Percentiles rank a stretch among this genome's conserved stretches.
Conservation (phyloP, 768 basidiomycete genomes). For the Rhizopogon salebrosus region DNA sequence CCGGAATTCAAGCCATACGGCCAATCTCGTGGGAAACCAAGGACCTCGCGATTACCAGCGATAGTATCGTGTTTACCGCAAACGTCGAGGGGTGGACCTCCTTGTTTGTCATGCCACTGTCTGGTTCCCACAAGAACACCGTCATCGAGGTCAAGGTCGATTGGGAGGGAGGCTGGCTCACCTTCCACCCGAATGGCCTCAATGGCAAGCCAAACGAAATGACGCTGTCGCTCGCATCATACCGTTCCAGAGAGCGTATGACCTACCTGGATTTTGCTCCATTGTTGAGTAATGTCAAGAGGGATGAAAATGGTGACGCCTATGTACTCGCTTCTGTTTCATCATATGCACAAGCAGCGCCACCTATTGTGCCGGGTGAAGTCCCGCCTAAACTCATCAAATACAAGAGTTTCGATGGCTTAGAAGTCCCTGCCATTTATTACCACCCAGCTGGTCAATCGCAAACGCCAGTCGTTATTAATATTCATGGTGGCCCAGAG, state of each 20-base stretch:
- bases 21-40: conserved; percentile 32
- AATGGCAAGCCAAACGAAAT: conserved; percentile 32
- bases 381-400: conserved; percentile 28
- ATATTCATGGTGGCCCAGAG: conserved; percentile 37
- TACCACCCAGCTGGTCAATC: conserved; percentile 31
- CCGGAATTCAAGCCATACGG: conserved; percentile 24
- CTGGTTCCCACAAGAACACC: conserved; percentile 20
- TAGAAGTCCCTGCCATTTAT: conserved; percentile 37
- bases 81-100: conserved; percentile 36
- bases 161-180: conserved; percentile 28
- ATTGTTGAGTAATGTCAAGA: conserved; percentile 13
- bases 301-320: conserved; percentile 17
- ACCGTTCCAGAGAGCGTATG: conserved; percentile 19
- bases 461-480: conserved; percentile 28
- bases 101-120: conserved; percentile 26
- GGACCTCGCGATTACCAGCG: conserved; percentile 19
- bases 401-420: conserved; percentile 37
- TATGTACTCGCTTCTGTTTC: conserved; percentile 24
- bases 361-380: conserved; percentile 20
- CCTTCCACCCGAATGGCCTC: conserved; percentile 23
- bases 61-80: conserved; percentile 28
- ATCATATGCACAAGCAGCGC: conserved; percentile 30
- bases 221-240: conserved; percentile 25
- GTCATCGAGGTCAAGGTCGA: conserved; percentile 28
- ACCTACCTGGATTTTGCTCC: conserved; percentile 26